Base-by-base conservation (phyloP, 441 rosid genomes). In the Populus trichocarpa region DNA sequence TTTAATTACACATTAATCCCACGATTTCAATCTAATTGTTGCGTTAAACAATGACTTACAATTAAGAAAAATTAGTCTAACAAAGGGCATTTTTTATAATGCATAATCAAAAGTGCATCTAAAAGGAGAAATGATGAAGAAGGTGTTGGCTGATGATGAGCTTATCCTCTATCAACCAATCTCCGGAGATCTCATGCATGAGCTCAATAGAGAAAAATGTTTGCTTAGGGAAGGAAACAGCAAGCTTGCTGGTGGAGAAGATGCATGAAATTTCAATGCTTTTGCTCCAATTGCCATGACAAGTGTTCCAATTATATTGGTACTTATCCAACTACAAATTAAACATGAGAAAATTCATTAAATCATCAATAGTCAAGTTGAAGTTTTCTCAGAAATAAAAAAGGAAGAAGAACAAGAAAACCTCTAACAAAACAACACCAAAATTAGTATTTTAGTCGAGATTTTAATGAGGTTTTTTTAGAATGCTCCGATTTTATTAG, bases 91-190 rank as follows among this genome's bases (percentile, higher is more conserved):
- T 14, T 46, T 46, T 5, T 1, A 0, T 13, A 46, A 46, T 46
- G 18, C 57, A 46, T 13, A 46, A 46, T 46, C 20, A 46, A 46
- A 14, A 46, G 57, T 46, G 57, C 63, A 25, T 61, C 18, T 36
- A 36, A 22, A 35, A 33, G 35, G 69, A 76, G 72, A 70, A 73
- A 77, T 77, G 75, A 74, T n/a, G 74, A 64, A 38, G 26, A 46
- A 67, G 74, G 79, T 68, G 72, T 77, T 38, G 18, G 78, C 42
- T 59, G 75, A 73, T 69, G 74, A 59, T 73, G 82, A 69, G 57
- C 78, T 77, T 80, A 80, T 82, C 81, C 81, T 36, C 38, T 61
- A 64, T 33, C 69, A 26, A 38, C 84, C 80, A 75, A 77, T 79
- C 75, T n/a, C 70, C 28, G 5, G 9, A 26, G 57, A 42, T 53